These are phyloP conservation scores for Chrysochromulina tobinii DNA, from an alignment of 78 protist species.

Conservation along the genomic window DNA sequence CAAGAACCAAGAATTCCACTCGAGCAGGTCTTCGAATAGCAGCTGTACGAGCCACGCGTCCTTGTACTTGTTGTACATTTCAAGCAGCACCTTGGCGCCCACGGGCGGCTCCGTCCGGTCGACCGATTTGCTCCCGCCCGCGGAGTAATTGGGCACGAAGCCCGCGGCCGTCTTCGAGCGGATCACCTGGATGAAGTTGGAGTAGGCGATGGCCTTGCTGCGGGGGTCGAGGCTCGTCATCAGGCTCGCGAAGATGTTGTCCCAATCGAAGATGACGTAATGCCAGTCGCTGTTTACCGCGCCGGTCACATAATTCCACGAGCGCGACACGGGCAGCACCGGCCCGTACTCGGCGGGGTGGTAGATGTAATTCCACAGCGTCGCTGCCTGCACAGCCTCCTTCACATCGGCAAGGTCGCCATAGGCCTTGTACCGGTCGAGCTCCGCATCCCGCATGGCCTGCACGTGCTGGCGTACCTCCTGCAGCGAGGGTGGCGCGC, in stretches of 20 bases:
- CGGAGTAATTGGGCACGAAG: constrained; percentile 30
- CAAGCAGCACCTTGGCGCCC: constrained; percentile 7
- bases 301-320: not conserved
- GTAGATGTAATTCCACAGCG: constrained; percentile 23
- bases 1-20: not conserved
- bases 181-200: constrained; percentile 17
- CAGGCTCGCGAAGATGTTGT: constrained; percentile 18
- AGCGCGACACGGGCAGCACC: constrained; percentile 6
- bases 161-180: not conserved
- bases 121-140: constrained; percentile 5
- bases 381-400: constrained; percentile 15
- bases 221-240: not conserved
- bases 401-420: not conserved
- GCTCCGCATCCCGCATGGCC: not conserved
- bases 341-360: constrained; percentile 36
- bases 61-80: not conserved
- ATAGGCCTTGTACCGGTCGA: not conserved
- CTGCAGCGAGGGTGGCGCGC: not conserved
- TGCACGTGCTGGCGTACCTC: not conserved
- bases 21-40: not conserved
- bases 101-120: constrained; percentile 30
- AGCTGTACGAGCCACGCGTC: not conserved
- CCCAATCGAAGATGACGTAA: constrained; percentile 35
- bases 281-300: not conserved
- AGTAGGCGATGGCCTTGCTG: not conserved